Conservation (phyloP, 768 basidiomycete genomes). For the Suillus tomentosus region DNA sequence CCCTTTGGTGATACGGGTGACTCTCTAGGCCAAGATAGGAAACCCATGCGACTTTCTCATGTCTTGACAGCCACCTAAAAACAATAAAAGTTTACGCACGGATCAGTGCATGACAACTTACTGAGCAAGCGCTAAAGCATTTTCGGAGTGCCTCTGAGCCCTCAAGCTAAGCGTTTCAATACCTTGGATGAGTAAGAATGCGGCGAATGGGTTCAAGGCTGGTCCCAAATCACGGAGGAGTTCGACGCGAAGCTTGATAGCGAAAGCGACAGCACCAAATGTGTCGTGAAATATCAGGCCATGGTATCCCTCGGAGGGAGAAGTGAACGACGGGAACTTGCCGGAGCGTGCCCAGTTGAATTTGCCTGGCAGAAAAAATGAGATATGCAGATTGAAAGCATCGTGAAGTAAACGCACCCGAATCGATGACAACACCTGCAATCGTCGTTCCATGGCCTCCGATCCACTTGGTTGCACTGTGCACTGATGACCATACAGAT, state of each 20-base stretch:
- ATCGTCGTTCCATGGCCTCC: constrained; percentile 69
- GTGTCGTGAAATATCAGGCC: constrained; percentile 52
- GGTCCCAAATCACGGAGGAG: constrained; percentile 56
- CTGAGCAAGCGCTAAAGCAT: constrained; percentile 54
- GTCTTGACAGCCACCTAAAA: constrained; percentile 54
- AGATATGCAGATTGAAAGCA: not conserved
- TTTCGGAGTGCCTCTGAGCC: constrained; percentile 57
- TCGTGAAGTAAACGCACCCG: constrained; percentile 38
- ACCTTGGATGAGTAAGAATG: constrained; percentile 61
- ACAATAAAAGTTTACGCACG: not conserved
- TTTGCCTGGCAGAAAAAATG: constrained; percentile 40
- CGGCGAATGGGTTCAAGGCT: constrained; percentile 54
- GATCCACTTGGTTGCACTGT: constrained; percentile 70
- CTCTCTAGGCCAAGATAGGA: constrained; percentile 69
- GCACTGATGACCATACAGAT: constrained; percentile 33
- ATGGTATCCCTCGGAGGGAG: constrained; percentile 59
- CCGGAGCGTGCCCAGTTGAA: constrained; percentile 58
- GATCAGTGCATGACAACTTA: constrained; percentile 18
- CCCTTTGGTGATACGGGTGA: constrained; percentile 63
- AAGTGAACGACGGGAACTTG: constrained; percentile 57
- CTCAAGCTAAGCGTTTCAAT: constrained; percentile 65
- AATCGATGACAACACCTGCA: constrained; percentile 62
- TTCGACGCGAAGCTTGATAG: constrained; percentile 53
- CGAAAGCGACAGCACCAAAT: constrained; percentile 53
- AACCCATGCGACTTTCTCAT: constrained; percentile 74